Conservation (phyloP, 2,329 filamentous ascomycete genomes). For the Apiospora malaysiana region DNA sequence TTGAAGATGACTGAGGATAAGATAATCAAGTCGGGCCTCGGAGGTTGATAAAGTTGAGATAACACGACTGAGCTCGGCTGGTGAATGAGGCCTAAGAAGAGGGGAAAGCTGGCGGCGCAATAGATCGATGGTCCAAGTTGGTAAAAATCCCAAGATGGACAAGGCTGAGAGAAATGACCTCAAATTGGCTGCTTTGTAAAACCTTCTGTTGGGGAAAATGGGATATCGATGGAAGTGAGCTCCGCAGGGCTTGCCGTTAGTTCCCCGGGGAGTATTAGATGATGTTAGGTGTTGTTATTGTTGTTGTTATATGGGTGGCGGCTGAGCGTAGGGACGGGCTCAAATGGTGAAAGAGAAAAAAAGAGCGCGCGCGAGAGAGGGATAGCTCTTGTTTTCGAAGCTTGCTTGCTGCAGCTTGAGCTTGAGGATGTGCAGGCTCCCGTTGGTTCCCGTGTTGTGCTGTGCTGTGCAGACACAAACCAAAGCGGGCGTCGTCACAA, state of each 20-base stretch:
- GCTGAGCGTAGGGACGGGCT: not conserved
- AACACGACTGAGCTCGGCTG: slow-evolving; percentile 3
- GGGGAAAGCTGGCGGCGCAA: slow-evolving; percentile 11
- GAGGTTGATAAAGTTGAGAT: not conserved
- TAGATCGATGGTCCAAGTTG: slow-evolving; percentile 11
- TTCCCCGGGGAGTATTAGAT: slow-evolving; percentile 3
- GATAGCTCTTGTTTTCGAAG: slow-evolving; percentile 6
- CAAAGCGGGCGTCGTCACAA: not conserved
- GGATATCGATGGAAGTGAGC: not conserved
- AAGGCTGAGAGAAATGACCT: slow-evolving; percentile 17
- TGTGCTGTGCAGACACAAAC: slow-evolving; percentile 5
- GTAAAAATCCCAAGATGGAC: slow-evolving; percentile 3
- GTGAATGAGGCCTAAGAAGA: not conserved
- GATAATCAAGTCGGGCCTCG: not conserved
- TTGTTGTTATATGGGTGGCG: not conserved
- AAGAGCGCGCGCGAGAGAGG: not conserved
- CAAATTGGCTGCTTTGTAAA: not conserved
- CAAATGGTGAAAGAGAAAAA: not conserved
- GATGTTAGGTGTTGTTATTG: not conserved
- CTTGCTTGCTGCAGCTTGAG: slow-evolving; percentile 15
- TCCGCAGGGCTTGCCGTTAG: slow-evolving; percentile 12
- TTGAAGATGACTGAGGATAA: not conserved
- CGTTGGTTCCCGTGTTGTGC: not conserved
- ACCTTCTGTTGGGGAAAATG: not conserved
- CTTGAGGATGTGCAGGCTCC: not conserved